A percentile compares a stretch with the other conserved stretches of the same genome.
These are phyloP conservation scores for Blastobotrys buckinghamii DNA, from an alignment of 1,139 yeast species.

Conservation along the genomic window DNA sequence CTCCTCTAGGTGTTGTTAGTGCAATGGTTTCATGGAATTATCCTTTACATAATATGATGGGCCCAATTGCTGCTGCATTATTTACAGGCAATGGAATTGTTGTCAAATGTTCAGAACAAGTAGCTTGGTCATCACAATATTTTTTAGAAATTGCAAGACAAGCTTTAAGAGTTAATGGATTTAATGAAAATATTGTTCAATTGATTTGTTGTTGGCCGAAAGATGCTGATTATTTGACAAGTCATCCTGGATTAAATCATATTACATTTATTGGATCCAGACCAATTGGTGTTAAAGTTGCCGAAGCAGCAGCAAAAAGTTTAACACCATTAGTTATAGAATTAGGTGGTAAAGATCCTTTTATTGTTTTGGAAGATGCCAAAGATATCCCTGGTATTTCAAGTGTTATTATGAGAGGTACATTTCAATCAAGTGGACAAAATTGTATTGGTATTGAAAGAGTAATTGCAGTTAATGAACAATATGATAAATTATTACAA, in stretches of 20 bases:
- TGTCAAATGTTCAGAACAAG: constrained; percentile 91
- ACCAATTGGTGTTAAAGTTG: constrained; percentile 85
- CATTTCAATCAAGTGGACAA: constrained; percentile 95
- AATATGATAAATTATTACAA: constrained; percentile 56
- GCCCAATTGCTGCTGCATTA: constrained; percentile 82
- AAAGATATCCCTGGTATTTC: constrained; percentile 53
- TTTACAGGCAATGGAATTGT: constrained; percentile 89
- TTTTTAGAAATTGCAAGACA: constrained; percentile 64
- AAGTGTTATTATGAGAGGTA: constrained; percentile 84
- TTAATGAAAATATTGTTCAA: constrained; percentile 78
- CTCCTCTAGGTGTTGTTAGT: constrained; percentile 81
- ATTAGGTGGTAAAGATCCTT: constrained; percentile 92
- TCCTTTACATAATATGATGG: constrained; percentile 82
- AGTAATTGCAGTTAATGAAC: constrained; percentile 66
- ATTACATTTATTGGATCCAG: constrained; percentile 94
- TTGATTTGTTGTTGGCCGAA: constrained; percentile 71
- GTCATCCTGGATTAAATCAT: constrained; percentile 77
- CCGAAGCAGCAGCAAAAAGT: constrained; percentile 70
- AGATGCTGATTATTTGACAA: constrained; percentile 77
- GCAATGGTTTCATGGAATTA: constrained; percentile 96
- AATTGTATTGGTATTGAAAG: constrained; percentile 96
- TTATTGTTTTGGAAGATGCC: constrained; percentile 65
- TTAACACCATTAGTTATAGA: constrained; percentile 93
- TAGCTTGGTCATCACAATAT: constrained; percentile 87
- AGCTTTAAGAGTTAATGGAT: constrained; percentile 66